Evolutionary conservation across 2,329 filamentous ascomycete genomes (phyloP).

Genomic region (Nemania diffusa): DNA sequence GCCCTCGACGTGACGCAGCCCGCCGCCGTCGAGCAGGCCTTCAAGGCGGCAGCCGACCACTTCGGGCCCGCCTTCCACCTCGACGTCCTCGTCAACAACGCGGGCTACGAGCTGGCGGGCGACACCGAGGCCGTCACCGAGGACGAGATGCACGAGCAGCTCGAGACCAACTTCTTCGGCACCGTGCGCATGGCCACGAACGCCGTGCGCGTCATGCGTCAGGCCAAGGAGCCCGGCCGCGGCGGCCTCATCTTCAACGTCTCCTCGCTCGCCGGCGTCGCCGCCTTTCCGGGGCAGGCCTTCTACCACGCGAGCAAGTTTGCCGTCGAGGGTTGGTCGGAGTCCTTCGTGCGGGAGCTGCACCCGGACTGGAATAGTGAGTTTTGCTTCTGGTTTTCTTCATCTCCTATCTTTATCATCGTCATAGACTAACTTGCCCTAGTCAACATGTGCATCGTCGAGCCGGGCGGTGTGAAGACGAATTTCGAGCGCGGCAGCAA

Average conservation of each 20-base stretch:
- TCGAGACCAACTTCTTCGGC: constrained; percentile 36
- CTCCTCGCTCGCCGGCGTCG: constrained; percentile 34
- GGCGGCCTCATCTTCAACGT: constrained; percentile 35
- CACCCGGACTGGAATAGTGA: constrained; percentile 37
- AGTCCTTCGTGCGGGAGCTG: constrained; percentile 35
- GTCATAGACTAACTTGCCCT: neutral
- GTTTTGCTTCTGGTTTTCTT: neutral
- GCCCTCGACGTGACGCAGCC: constrained; percentile 24
- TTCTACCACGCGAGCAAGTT: constrained; percentile 37
- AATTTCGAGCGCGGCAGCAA: constrained; percentile 34
- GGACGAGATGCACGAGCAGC: constrained; percentile 30
- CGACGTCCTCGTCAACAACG: too few relatives aligned
- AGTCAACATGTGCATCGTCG: constrained; percentile 35
- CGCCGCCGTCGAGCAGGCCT: constrained; percentile 21
- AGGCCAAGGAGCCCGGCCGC: constrained; percentile 7
- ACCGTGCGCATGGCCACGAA: constrained; percentile 26
- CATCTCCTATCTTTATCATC: neutral
- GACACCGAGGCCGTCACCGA: constrained; percentile 32
- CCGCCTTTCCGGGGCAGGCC: constrained; percentile 28
- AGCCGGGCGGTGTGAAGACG: constrained; percentile 34
- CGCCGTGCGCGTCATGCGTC: constrained; percentile 26
- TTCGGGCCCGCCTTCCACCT: too few relatives aligned
- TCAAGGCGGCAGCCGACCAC: constrained; percentile 24
- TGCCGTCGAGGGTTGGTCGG: constrained; percentile 33
- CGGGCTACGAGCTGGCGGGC: constrained; percentile 33